Base-by-base conservation (phyloP, 805 yeast species). In the Kazachstania bromeliacearum region DNA sequence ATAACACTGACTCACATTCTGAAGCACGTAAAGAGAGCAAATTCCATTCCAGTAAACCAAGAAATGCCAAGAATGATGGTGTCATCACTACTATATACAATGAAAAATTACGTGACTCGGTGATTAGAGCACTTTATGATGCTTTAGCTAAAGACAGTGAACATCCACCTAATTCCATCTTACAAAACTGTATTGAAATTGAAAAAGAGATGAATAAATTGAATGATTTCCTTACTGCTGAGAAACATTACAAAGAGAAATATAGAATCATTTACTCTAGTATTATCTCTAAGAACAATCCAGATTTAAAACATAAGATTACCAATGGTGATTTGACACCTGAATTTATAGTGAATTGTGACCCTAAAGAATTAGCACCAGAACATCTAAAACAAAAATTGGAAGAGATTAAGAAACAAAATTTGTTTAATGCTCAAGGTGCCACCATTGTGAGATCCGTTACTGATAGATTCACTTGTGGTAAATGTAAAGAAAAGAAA, bases 401-500 rank as follows among this genome's bases (percentile, higher is more conserved):
- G 47, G 94, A 85, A 51, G 77, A 81, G 51, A 71, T 92, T 48
- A 85, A 84, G 53, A 79, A 83, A 57, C 82, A 85, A 60, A 92
- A 92, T 60, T 67, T 92, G 56, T 89, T 83, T 61, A 94, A 89
- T 56, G 98, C 98, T 2, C 96, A 85, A 63, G 96, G 96, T 50
- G 97, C 98, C 5, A 87, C 85, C 5, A 92, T 89, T 51, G 85
- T 87, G 67, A 73, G 96, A 50, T 95, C 97, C 1, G 87, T 85
- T 26, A 92, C 98, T 6, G 97, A 89, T 60, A 71, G 97, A 60
- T 92, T 92, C 60, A 81, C 94, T 2, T 92, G 98, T 64, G 96
- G 97, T 34, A 92, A 89, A 61, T 92, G 98, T 73, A 92, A 89
- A 63, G 89, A 87, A 59, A 87, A 88, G 71, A 87, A 85, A 67